Conservation (phyloP, 495 filamentous ascomycete species). For the Xylaria sp. region DNA sequence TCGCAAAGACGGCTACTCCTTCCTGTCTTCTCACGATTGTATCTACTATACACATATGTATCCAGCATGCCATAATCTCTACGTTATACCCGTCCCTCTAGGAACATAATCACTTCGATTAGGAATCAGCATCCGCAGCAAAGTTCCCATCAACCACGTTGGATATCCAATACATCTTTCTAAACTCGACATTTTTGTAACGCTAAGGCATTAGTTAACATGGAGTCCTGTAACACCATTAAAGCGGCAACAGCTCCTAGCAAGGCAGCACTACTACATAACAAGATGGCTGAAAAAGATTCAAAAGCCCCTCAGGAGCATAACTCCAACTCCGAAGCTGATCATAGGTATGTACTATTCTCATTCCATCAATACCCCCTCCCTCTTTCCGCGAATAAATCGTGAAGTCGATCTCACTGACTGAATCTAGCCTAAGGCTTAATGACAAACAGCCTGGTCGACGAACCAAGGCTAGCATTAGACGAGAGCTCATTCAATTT, state of each 20-base stretch:
- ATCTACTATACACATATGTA: background rate
- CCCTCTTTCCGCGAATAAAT: too few species aligned
- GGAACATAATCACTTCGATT: background rate
- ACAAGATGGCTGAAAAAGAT: background rate
- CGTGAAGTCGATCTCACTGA: background rate
- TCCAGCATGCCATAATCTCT: background rate
- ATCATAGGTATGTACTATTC: background rate
- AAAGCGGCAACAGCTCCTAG: background rate
- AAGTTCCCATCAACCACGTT: background rate
- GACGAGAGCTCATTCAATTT: background rate
- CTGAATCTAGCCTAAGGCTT: background rate
- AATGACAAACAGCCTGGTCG: background rate
- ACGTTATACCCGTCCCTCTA: background rate
- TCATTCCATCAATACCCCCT: background rate
- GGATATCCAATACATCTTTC: background rate
- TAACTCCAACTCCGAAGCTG: background rate
- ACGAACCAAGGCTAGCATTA: background rate
- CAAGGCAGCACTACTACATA: background rate
- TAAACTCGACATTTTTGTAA: background rate
- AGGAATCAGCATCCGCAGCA: background rate
- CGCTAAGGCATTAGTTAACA: background rate
- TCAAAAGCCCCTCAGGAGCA: background rate
- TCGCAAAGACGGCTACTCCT: background rate
- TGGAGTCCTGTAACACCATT: background rate
- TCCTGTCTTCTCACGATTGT: background rate